Percentiles rank a stretch among this genome's conserved stretches.
phyloP scores from a whole-genome alignment of 1,284 basidiomycete species.

The Apiotrichum mycotoxinovorans region DNA sequence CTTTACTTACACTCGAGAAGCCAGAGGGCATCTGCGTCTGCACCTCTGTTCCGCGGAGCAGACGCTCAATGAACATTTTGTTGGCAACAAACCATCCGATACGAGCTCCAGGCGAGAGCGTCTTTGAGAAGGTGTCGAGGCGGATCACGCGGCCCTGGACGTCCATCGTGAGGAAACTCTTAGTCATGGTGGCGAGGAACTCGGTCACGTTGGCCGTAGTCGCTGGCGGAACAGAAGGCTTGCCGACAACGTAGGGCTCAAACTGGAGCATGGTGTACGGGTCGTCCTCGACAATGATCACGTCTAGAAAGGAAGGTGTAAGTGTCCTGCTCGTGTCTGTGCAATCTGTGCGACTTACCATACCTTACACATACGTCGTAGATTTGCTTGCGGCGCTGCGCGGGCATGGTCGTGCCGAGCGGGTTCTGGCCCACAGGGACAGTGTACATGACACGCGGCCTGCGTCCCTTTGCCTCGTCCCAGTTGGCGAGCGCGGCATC shows the following conservation, averaged over 20 bases:
- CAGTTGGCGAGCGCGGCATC: slow-evolving; percentile 61
- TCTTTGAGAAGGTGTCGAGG: slow-evolving; percentile 45
- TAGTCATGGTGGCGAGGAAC: slow-evolving; percentile 52
- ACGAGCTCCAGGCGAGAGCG: slow-evolving; percentile 67
- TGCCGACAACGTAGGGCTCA: slow-evolving; percentile 13
- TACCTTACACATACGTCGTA: slow-evolving; percentile 73
- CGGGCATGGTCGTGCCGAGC: slow-evolving; percentile 63
- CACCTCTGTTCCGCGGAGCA: slow-evolving; percentile 65
- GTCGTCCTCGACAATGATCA: slow-evolving; percentile 70
- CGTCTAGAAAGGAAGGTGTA: slow-evolving; percentile 51
- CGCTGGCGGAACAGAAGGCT: slow-evolving; percentile 3
- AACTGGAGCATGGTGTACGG: slow-evolving; percentile 67
- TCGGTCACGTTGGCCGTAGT: slow-evolving; percentile 18
- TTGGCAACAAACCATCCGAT: slow-evolving; percentile 66
- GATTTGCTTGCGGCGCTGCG: slow-evolving; percentile 64
- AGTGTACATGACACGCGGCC: slow-evolving; percentile 66
- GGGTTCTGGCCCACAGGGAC: slow-evolving; percentile 59
- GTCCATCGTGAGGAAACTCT: slow-evolving; percentile 61
- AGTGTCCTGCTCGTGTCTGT: background rate
- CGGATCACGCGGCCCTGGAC: slow-evolving; percentile 37
- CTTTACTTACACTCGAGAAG: slow-evolving; percentile 53
- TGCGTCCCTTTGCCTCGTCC: slow-evolving; percentile 56
- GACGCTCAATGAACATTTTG: slow-evolving; percentile 56
- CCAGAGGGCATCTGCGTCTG: slow-evolving; percentile 67
- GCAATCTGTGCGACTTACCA: slow-evolving; percentile 19